Percentiles rank a stretch among this genome's conserved stretches.
phyloP scores from a whole-genome alignment of 495 filamentous ascomycete genomes.

The Durotheca rogersii region DNA sequence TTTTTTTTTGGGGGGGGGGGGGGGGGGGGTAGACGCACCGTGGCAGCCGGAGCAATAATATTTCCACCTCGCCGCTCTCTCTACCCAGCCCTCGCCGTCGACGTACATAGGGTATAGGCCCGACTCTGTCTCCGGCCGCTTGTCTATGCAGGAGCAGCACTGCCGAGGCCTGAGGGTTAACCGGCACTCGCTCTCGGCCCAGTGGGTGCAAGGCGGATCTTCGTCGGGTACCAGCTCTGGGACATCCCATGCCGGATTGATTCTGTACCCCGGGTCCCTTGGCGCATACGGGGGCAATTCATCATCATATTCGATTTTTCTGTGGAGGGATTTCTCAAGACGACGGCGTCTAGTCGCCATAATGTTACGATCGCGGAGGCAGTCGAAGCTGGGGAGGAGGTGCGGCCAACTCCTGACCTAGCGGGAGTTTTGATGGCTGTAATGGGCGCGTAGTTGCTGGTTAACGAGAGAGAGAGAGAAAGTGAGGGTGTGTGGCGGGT shows the following conservation, averaged over 20 bases:
- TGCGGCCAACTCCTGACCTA: too few relatives aligned
- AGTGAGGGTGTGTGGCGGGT: too few relatives aligned
- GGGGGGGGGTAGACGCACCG: slow-evolving; percentile 2
- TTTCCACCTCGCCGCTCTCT: slow-evolving; percentile 18
- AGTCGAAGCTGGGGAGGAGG: too few relatives aligned
- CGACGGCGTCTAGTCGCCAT: too few relatives aligned
- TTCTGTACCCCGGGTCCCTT: background rate
- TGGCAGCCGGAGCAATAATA: slow-evolving; percentile 18
- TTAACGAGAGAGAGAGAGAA: too few relatives aligned
- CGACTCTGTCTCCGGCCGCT: slow-evolving; percentile 9
- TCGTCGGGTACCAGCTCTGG: background rate
- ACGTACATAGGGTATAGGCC: slow-evolving; percentile 17
- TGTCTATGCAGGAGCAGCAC: slow-evolving; percentile 20
- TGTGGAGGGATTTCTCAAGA: too few relatives aligned
- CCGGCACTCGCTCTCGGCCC: slow-evolving; percentile 11
- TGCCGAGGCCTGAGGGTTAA: slow-evolving; percentile 1
- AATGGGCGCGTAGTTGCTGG: too few relatives aligned
- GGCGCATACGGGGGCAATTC: slow-evolving; percentile 7
- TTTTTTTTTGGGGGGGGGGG: background rate
- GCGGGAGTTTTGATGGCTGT: too few relatives aligned
- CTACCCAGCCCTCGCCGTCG: slow-evolving; percentile 14
- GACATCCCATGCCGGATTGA: background rate
- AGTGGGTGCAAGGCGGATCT: slow-evolving; percentile 17
- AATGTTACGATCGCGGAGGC: too few relatives aligned
- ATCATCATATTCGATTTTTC: too few relatives aligned